These are phyloP conservation scores for Dalbergia cultrata DNA, from an alignment of 306 rosid genomes.

Conservation along the genomic window DNA sequence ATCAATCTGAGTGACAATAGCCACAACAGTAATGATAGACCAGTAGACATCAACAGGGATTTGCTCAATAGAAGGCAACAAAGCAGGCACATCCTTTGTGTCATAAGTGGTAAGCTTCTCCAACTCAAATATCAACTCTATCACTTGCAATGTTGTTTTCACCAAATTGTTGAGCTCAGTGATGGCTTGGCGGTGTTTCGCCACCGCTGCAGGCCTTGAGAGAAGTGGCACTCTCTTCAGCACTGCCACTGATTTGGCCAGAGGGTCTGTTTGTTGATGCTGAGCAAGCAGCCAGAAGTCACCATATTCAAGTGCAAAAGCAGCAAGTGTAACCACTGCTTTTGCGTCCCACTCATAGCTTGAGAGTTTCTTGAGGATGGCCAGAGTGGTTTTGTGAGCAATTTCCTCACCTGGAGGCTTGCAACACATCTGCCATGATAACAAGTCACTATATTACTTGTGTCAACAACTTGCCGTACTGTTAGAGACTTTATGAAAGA, in stretches of 20 bases:
- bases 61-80: slow-evolving; percentile 48
- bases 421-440: too few relatives aligned
- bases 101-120: slow-evolving; percentile 44
- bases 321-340: not conserved
- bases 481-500: slow-evolving; percentile 53
- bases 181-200: slow-evolving; percentile 45
- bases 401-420: too few relatives aligned
- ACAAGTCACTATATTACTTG: too few relatives aligned
- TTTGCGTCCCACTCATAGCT: not conserved
- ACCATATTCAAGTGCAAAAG: not conserved
- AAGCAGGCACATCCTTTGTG: slow-evolving; percentile 54
- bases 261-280: slow-evolving; percentile 45
- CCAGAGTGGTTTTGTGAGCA: too few relatives aligned
- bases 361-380: too few relatives aligned
- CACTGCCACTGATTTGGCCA: slow-evolving; percentile 60
- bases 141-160: slow-evolving; percentile 53
- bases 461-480: slow-evolving; percentile 57
- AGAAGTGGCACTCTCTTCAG: slow-evolving; percentile 57
- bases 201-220: slow-evolving; percentile 39
- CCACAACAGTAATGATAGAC: slow-evolving; percentile 59
- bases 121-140: slow-evolving; percentile 50
- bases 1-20: slow-evolving; percentile 54
- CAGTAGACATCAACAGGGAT: slow-evolving; percentile 63
- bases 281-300: not conserved
- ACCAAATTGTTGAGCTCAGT: slow-evolving; percentile 56